Evolutionary conservation across 305 asterid genomes (phyloP), one percentile per base, ranked within the genome.

Genomic region (Andrographis paniculata): DNA sequence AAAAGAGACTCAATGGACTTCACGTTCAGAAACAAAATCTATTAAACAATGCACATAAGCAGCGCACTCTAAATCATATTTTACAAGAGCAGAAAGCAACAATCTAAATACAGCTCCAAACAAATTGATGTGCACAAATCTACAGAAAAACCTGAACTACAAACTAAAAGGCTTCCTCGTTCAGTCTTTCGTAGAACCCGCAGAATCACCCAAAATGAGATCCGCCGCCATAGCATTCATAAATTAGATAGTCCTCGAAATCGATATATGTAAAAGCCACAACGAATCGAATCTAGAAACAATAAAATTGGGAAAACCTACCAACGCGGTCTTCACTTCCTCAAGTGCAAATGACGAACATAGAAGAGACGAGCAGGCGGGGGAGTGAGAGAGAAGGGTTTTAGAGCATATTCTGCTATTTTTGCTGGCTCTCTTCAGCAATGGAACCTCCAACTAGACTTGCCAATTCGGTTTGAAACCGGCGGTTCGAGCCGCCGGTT

Each of bases 141-240:
- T 23, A 14, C n/a, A 46, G 21, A 55, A 47, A 20, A 12, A 30
- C 37, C 47, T 17, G 17, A 18, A 47, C 56, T 31, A 10, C 19
- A 13, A 35, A 42, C 17, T 44, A 9, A 36, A 46, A 39, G 3
- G 14, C 31, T 5, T 20, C 1, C 52, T 22, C 48, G 43, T 44
- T 40, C 37, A 39, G 16, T 52, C 23, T 38, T 6, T 22, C 15
- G 1, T 14, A 24, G 4, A 46, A 40, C 45, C 30, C n/a, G 38
- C 28, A 37, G 49, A 36, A 58, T 31, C 24, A 2, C 45, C 53
- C 45, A 41, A 58, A n/a, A 31, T 47, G n/a, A 17, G 41, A 52
- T 31, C 46, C 27, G 27, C 15, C 14, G 28, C 37, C 8, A 37
- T 43, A 3, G 39, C 46, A 52, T 31, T 37, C 15, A 43, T 35